Conservation (phyloP, 1,284 basidiomycete species). For the Irpex lacteus region DNA sequence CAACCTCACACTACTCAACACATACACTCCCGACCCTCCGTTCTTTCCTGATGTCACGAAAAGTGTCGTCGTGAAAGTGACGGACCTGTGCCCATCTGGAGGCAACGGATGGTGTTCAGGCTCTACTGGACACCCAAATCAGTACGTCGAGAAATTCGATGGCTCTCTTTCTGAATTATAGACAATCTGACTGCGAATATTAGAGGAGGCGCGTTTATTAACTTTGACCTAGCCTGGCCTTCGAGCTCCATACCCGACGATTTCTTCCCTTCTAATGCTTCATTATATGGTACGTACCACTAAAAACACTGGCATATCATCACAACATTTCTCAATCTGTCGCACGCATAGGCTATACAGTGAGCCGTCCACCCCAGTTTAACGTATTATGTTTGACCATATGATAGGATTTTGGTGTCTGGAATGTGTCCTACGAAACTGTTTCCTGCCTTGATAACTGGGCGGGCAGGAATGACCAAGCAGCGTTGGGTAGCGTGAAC, state of each 20-base stretch:
- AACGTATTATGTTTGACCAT: not conserved
- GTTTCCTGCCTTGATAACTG: conserved; percentile 59
- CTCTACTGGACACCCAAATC: conserved; percentile 54
- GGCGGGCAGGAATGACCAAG: conserved; percentile 55
- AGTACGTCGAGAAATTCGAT: conserved; percentile 38
- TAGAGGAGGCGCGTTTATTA: conserved; percentile 64
- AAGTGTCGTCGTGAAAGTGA: conserved; percentile 64
- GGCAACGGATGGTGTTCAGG: conserved; percentile 65
- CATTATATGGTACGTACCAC: conserved; percentile 48
- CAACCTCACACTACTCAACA: conserved; percentile 68
- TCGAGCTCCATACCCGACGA: conserved; percentile 64
- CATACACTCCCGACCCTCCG: conserved; percentile 62
- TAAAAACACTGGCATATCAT: not conserved
- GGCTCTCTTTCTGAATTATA: not conserved
- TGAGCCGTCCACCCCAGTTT: conserved; percentile 22
- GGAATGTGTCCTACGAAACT: conserved; percentile 69
- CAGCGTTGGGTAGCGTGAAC: conserved; percentile 63
- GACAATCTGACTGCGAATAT: not conserved
- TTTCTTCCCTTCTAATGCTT: conserved; percentile 70
- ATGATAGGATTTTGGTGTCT: conserved; percentile 73
- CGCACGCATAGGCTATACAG: conserved; percentile 37
- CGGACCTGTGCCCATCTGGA: conserved; percentile 66
- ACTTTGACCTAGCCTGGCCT: conserved; percentile 77
- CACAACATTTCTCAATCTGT: not conserved
- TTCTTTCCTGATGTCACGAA: conserved; percentile 63